phyloP scores from a whole-genome alignment of 176 grass and related monocot genomes.

The Aechmea fasciata region DNA sequence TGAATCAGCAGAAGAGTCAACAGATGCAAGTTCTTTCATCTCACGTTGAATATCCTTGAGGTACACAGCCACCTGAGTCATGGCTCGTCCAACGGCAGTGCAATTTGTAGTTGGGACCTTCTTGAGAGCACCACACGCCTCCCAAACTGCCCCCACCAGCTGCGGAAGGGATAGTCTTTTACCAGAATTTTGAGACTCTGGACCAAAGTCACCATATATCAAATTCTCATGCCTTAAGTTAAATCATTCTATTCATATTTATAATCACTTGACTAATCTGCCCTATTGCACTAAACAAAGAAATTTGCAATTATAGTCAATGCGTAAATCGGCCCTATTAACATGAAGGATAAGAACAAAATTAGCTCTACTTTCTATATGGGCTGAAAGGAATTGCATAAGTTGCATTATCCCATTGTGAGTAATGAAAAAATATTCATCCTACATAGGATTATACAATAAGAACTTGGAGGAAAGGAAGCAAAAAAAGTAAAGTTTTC shows the following conservation, averaged over 20 bases:
- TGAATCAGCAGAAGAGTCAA: constrained; percentile 17
- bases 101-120: constrained; percentile 69
- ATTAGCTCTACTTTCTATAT: not conserved
- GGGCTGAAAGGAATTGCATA: not conserved
- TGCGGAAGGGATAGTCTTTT: constrained; percentile 46
- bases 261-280: too few relatives aligned
- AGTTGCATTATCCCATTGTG: not conserved
- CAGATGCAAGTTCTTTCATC: constrained; percentile 71
- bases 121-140: constrained; percentile 76
- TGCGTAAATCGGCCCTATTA: not conserved
- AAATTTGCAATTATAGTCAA: not conserved
- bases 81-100: constrained; percentile 59
- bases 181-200: constrained; percentile 45
- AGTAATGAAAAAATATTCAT: not conserved
- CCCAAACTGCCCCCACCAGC: constrained; percentile 66
- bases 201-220: constrained; percentile 7
- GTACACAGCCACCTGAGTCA: constrained; percentile 61
- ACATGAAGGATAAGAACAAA: not conserved
- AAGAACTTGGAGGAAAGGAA: not conserved
- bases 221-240: not conserved
- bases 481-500: not conserved
- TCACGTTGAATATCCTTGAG: constrained; percentile 83
- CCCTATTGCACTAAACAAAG: not conserved
- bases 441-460: not conserved
- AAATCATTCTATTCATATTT: not conserved